Evolutionary conservation across 192 early-diverging fungal species (phyloP).

Genomic region (Backusella sp.): DNA sequence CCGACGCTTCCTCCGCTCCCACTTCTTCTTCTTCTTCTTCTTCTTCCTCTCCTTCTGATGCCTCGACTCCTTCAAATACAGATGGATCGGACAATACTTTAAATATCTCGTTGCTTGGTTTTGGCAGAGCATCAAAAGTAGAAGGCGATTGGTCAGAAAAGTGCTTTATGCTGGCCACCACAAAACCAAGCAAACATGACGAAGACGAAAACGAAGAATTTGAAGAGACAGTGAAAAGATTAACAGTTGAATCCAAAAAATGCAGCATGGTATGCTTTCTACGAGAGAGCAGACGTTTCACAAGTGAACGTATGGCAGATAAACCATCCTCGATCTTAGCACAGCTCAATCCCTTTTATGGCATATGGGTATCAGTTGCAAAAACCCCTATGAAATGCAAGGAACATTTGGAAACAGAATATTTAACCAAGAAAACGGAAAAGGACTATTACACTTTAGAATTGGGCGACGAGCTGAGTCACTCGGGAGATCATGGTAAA

Average conservation of each 20-base stretch:
- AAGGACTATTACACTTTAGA: constrained; percentile 34
- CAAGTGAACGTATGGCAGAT: not conserved
- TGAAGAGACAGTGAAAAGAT: constrained; percentile 1
- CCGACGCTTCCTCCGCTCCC: not conserved
- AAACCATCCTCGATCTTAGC: not conserved
- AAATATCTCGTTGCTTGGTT: not conserved
- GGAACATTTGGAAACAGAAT: constrained; percentile 18
- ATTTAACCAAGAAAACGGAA: constrained; percentile 15
- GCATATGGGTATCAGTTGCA: constrained; percentile 29
- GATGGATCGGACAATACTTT: not conserved
- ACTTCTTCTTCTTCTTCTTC: not conserved
- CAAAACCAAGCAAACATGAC: not conserved
- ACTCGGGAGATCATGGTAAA: constrained; percentile 28
- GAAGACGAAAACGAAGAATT: not conserved
- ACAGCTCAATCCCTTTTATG: constrained; percentile 34
- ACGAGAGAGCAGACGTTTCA: constrained; percentile 18
- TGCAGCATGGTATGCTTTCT: constrained; percentile 41
- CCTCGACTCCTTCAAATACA: not conserved
- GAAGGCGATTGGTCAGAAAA: constrained; percentile 27
- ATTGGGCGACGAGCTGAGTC: constrained; percentile 30
- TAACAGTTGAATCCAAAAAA: constrained; percentile 4
- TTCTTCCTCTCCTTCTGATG: not conserved
- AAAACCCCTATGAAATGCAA: constrained; percentile 22
- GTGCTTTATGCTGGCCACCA: constrained; percentile 22
- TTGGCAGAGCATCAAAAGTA: not conserved